Evolutionary conservation across 345 rosid genomes (phyloP).

Genomic region (Aethionema arabicum): DNA sequence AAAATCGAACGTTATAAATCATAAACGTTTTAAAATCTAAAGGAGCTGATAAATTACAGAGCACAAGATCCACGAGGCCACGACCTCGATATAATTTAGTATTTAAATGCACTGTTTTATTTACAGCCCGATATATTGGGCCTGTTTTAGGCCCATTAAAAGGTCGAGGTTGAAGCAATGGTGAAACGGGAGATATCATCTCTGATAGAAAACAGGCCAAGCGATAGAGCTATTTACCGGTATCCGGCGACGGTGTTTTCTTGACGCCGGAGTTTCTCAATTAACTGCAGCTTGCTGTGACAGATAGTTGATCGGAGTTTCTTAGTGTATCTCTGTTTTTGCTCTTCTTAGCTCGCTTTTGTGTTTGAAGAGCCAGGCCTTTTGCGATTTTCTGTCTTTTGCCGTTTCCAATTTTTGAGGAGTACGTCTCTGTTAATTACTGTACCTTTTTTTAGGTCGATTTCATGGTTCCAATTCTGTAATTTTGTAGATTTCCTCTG

Average conservation of each 20-base stretch:
- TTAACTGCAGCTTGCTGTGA: neutral
- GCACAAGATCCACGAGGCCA: too few relatives aligned
- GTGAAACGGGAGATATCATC: neutral
- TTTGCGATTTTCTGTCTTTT: neutral
- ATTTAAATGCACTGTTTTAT: too few relatives aligned
- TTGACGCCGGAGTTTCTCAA: slow-evolving; percentile 24
- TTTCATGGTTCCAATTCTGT: neutral
- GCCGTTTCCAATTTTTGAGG: slow-evolving; percentile 5
- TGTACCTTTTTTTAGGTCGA: neutral
- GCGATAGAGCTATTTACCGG: neutral
- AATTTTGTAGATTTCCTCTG: neutral
- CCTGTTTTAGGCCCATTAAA: slow-evolving; percentile 14
- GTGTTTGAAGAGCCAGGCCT: neutral
- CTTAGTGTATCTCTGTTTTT: neutral
- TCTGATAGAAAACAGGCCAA: slow-evolving; percentile 4
- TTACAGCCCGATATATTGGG: too few relatives aligned
- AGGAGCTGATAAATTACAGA: too few relatives aligned
- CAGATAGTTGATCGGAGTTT: neutral
- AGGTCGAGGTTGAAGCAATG: neutral
- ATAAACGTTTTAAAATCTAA: too few relatives aligned
- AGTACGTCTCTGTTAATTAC: slow-evolving; percentile 5
- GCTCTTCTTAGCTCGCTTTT: slow-evolving; percentile 9
- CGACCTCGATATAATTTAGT: too few relatives aligned
- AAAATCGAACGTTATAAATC: too few relatives aligned
- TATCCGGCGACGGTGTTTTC: slow-evolving; percentile 20